Evolutionary conservation across 176 grass and related monocot species (phyloP).

Genomic region (Oryza australiensis): DNA sequence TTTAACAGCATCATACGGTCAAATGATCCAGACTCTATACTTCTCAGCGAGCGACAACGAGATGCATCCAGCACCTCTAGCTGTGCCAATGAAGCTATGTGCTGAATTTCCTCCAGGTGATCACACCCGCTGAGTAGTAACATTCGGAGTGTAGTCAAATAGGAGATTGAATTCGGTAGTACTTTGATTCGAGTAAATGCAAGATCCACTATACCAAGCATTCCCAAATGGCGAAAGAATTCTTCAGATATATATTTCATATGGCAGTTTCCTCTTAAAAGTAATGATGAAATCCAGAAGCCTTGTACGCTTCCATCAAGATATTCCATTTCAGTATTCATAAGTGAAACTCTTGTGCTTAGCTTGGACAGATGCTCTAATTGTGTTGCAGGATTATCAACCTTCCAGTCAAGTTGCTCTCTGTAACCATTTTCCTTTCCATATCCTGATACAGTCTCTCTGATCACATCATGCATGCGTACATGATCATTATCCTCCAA

Average conservation of each 20-base stretch:
- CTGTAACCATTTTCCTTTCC: neutral
- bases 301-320: neutral
- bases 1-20: conserved; percentile 10
- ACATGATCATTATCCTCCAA: conserved; percentile 19
- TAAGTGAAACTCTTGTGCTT: neutral
- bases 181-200: neutral
- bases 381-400: neutral
- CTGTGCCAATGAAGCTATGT: neutral
- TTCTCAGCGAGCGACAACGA: neutral
- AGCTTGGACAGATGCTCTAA: neutral
- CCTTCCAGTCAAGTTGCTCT: neutral
- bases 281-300: neutral
- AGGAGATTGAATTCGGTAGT: conserved; percentile 2
- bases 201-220: neutral
- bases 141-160: neutral
- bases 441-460: neutral
- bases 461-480: conserved; percentile 35
- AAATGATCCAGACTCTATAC: conserved; percentile 7
- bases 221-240: neutral
- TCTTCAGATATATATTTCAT: conserved; percentile 8
- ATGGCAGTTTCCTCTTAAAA: conserved; percentile 33
- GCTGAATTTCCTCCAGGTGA: conserved; percentile 21
- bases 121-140: conserved; percentile 22
- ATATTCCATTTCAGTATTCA: neutral
- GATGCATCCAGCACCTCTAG: conserved; percentile 28